These are phyloP conservation scores for Boletales sp. DNA, from an alignment of 768 basidiomycete species.

Conservation along the genomic window DNA sequence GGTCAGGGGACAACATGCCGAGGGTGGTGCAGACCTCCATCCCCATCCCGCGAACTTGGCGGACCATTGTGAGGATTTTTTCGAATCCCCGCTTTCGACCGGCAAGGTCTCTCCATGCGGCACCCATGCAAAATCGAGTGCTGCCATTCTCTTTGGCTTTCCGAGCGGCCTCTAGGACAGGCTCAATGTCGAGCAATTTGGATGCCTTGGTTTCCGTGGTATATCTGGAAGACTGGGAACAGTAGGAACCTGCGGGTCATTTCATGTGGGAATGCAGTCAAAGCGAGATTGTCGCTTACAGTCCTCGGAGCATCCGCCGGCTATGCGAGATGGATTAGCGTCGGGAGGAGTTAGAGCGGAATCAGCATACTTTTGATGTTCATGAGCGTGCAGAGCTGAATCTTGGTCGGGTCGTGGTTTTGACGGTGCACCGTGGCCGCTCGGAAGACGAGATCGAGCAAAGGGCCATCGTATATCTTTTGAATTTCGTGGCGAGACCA, in stretches of 20 bases:
- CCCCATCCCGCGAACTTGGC: conserved; percentile 86
- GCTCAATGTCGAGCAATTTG: conserved; percentile 81
- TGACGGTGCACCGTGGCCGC: conserved; percentile 83
- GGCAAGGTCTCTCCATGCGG: conserved; percentile 93
- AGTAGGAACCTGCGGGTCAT: conserved; percentile 74
- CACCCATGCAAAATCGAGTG: conserved; percentile 98
- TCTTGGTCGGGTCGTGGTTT: conserved; percentile 83
- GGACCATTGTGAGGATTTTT: conserved; percentile 89
- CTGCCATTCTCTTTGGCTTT: conserved; percentile 95
- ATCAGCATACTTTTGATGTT: conserved; percentile 89
- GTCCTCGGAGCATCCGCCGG: conserved; percentile 94
- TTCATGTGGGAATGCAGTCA: not conserved
- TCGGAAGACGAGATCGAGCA: conserved; percentile 86
- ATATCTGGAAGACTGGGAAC: conserved; percentile 96
- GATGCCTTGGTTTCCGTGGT: conserved; percentile 87
- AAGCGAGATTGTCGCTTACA: conserved; percentile 50
- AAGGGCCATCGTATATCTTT: conserved; percentile 76
- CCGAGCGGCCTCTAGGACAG: conserved; percentile 88
- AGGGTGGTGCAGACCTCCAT: conserved; percentile 99
- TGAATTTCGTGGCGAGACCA: conserved; percentile 84
- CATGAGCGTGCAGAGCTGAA: conserved; percentile 96
- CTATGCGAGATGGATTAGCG: conserved; percentile 37
- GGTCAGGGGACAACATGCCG: conserved; percentile 93
- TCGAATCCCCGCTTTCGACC: conserved; percentile 94
- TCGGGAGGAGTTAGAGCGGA: conserved; percentile 22